Evolutionary conservation across 495 filamentous ascomycete species (phyloP).

Genomic region (Xylaria flabelliformis): DNA sequence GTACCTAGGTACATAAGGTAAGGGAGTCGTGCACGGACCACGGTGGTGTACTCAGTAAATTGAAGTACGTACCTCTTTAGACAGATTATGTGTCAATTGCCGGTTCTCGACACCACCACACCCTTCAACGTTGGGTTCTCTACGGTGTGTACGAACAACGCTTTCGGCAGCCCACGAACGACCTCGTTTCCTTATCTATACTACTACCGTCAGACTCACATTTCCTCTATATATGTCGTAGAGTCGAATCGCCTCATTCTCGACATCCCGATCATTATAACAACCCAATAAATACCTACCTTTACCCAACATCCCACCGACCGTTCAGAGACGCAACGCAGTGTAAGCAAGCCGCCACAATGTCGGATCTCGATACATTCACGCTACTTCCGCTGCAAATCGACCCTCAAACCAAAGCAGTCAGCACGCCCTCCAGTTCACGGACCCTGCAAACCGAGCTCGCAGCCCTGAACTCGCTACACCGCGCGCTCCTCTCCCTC

Average conservation of each 20-base stretch:
- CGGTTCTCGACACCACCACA: conserved; percentile 19
- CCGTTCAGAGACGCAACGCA: neutral
- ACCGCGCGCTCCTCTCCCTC: conserved; percentile 68
- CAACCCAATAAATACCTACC: too few species aligned
- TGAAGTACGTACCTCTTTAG: too few species aligned
- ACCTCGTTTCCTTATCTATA: neutral
- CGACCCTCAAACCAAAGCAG: conserved; percentile 76
- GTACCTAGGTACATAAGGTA: too few species aligned
- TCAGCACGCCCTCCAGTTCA: conserved; percentile 46
- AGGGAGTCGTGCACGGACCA: too few species aligned
- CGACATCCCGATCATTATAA: neutral
- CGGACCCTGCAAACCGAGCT: conserved; percentile 69
- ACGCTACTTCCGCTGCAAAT: conserved; percentile 80
- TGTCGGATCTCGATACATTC: conserved; percentile 76
- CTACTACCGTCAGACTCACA: neutral
- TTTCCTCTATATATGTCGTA: neutral
- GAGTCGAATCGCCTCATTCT: neutral
- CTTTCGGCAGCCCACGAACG: neutral
- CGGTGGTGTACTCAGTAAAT: too few species aligned
- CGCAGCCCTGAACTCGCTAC: conserved; percentile 71
- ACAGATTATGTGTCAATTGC: conserved; percentile 18
- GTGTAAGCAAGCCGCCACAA: conserved; percentile 32
- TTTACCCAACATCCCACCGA: conserved; percentile 29
- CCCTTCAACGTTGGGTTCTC: neutral
- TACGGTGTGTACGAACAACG: neutral